Evolutionary conservation across 2,329 filamentous ascomycete genomes (phyloP).

Genomic region (Amauroascus niger): DNA sequence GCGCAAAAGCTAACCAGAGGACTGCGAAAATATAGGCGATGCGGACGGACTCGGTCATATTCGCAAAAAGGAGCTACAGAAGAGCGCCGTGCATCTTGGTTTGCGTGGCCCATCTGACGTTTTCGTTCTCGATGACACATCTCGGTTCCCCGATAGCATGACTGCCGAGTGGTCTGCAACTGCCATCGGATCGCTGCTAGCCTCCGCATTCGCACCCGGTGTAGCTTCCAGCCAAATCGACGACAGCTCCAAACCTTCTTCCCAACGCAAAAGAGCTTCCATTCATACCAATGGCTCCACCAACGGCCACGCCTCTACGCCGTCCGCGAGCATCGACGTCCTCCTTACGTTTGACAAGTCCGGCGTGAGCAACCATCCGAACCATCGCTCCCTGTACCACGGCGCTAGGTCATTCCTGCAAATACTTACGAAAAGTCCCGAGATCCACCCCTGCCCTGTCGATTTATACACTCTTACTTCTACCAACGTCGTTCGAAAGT

Average conservation of each 20-base stretch:
- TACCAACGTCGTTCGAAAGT: constrained; percentile 68
- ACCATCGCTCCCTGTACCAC: constrained; percentile 81
- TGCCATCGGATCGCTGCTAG: constrained; percentile 61
- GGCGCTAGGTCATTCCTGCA: constrained; percentile 66
- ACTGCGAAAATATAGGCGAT: constrained; percentile 48
- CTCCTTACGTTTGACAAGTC: constrained; percentile 80
- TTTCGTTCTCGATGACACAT: constrained; percentile 68
- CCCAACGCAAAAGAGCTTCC: constrained; percentile 7
- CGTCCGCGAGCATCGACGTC: constrained; percentile 57
- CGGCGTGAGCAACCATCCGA: constrained; percentile 81
- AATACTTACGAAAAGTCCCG: constrained; percentile 51
- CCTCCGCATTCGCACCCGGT: constrained; percentile 62
- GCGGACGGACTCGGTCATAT: constrained; percentile 79
- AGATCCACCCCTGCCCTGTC: constrained; percentile 62
- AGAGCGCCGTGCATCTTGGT: constrained; percentile 69
- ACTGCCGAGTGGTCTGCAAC: constrained; percentile 62
- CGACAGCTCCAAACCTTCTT: constrained; percentile 25
- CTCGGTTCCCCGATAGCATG: constrained; percentile 82
- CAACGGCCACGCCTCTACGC: constrained; percentile 32
- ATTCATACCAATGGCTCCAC: constrained; percentile 7
- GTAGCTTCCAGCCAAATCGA: constrained; percentile 24
- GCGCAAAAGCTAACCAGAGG: not conserved
- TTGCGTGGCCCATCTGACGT: constrained; percentile 67
- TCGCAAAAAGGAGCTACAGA: constrained; percentile 70
- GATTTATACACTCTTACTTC: constrained; percentile 76